A percentile compares a stretch with the other conserved stretches of the same genome.
These are phyloP conservation scores for Petasospora fabianii DNA, from an alignment of 1,139 yeast species.

Conservation along the genomic window DNA sequence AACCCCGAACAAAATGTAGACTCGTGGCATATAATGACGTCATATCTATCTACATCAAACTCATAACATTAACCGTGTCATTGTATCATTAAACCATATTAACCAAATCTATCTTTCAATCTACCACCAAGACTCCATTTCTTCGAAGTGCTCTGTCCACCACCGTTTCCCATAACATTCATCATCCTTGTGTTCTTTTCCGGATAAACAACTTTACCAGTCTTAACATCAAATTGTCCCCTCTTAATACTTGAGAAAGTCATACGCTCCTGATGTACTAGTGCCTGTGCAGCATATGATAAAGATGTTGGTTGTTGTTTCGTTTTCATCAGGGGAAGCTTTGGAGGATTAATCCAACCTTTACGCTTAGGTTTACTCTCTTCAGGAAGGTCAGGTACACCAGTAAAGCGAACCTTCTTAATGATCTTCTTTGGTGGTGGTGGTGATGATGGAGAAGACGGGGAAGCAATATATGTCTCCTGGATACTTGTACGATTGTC, in stretches of 20 bases:
- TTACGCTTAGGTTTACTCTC: constrained; percentile 20
- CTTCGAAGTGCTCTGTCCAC: neutral
- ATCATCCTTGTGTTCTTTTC: constrained; percentile 13
- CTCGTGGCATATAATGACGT: too few species aligned
- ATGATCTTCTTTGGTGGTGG: constrained; percentile 9
- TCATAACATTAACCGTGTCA: too few species aligned
- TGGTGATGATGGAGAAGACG: too few species aligned
- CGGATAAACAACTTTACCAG: constrained; percentile 16
- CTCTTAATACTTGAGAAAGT: constrained; percentile 22
- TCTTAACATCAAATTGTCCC: constrained; percentile 18
- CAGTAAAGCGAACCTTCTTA: constrained; percentile 25
- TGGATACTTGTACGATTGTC: constrained; percentile 2
- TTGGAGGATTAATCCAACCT: constrained; percentile 25
- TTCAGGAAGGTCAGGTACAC: constrained; percentile 25
- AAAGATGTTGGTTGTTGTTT: constrained; percentile 12
- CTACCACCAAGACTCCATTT: neutral
- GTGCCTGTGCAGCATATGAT: constrained; percentile 22
- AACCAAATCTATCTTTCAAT: constrained; percentile 4
- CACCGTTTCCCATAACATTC: constrained; percentile 7
- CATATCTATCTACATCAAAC: too few species aligned
- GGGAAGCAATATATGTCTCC: too few species aligned
- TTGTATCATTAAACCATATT: too few species aligned
- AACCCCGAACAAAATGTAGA: too few species aligned
- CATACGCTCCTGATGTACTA: constrained; percentile 24
- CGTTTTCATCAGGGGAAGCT: constrained; percentile 7